Evolutionary conservation across 2,329 filamentous ascomycete genomes (phyloP), one percentile per base, ranked within the genome.

Genomic region (Fusarium sp.): DNA sequence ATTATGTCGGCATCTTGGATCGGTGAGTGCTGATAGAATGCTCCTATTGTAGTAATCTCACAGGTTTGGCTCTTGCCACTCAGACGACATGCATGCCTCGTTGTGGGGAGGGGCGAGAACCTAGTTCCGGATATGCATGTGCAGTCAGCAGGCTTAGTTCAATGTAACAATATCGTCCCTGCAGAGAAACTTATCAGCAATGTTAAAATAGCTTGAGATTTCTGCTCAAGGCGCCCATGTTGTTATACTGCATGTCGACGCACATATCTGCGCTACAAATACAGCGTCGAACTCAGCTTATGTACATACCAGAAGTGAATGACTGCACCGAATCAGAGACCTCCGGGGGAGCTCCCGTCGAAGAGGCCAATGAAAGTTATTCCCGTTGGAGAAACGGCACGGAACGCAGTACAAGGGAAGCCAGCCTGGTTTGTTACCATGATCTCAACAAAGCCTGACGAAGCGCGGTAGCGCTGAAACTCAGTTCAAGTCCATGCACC

Each of bases 321-420:
- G 15, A 19, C n/a, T 38, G 18, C 9, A 52, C 28, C 60, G 37
- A 73, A 63, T 62, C 44, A 64, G 19, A n/a, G n/a, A 35, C 18
- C 13, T 19, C 21, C 37, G 71, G 62, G 16, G 12, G 5, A 12
- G 3, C n/a, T 42, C 9, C 42, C 38, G 23, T 15, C 19, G 16
- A 18, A 15, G 23, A 21, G 18, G 10, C 68, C 69, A 72, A 72
- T 64, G 25, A 58, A 18, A 15, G 44, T 43, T 30, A 8, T 42
- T 42, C 42, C 43, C 43, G 49, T 68, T 65, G 8, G 46, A 43
- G 32, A 72, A 67, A 68, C 35, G 46, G 68, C 46, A 64, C 46
- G 43, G 59, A 71, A 71, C 68, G 69, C 43, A 54, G 46, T n/a
- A 56, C 59, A 52, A 63, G 38, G 35, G 44, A 65, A 65, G 23